A percentile compares a stretch with the other conserved stretches of the same genome.
phyloP scores from a whole-genome alignment of 352 stramenopile genomes.

The Pythium aquatile region DNA sequence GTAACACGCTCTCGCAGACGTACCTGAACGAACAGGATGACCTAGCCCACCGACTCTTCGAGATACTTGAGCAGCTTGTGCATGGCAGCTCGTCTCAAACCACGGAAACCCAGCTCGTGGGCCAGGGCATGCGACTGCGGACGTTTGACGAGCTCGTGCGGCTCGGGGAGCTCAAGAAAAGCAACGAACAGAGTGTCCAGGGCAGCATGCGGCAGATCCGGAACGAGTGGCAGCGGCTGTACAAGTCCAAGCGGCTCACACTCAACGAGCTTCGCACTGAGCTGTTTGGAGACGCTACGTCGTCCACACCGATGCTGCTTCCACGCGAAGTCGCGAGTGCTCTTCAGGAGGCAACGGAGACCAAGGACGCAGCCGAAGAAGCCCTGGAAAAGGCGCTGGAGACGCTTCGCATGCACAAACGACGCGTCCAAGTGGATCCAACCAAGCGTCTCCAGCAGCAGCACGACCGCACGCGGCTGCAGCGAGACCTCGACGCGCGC shows the following conservation, averaged over 20 bases:
- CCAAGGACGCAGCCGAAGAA: conserved; percentile 26
- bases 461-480: conserved; percentile 9
- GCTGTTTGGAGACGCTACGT: conserved; percentile 29
- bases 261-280: conserved; percentile 21
- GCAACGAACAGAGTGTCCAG: conserved; percentile 18
- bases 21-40: conserved; percentile 26
- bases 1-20: conserved; percentile 14
- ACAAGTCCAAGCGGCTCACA: conserved; percentile 19
- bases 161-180: conserved; percentile 11
- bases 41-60: conserved; percentile 23
- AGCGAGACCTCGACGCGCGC: conserved; percentile 6
- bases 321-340: conserved; percentile 12
- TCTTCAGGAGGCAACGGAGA: conserved; percentile 8
- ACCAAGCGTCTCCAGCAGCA: conserved; percentile 24
- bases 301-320: conserved; percentile 26
- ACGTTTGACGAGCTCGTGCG: conserved; percentile 35
- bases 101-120: neutral
- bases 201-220: conserved; percentile 13
- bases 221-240: conserved; percentile 25
- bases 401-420: conserved; percentile 20
- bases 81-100: neutral
- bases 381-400: conserved; percentile 25
- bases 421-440: conserved; percentile 22
- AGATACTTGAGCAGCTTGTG: conserved; percentile 14
- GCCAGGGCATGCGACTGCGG: conserved; percentile 5